phyloP scores from a whole-genome alignment of 495 filamentous ascomycete species.

The Talaromyces nanjingensis region DNA sequence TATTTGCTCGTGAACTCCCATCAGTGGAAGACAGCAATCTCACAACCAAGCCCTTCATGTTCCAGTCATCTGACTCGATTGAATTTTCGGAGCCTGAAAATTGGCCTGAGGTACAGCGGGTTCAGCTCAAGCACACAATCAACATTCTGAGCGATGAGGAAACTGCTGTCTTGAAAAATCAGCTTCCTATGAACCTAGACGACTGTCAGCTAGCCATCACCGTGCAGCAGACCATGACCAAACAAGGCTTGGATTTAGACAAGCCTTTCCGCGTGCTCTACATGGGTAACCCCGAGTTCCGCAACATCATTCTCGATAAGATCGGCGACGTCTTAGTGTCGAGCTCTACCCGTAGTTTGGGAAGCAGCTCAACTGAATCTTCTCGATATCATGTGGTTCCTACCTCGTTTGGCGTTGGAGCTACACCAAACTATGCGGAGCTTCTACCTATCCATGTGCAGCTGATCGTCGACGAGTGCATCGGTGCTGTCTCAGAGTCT shows the following conservation, averaged over 20 bases:
- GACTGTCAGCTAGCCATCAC: conserved; percentile 43
- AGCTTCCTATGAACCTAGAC: conserved; percentile 22
- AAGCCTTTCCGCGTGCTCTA: conserved; percentile 67
- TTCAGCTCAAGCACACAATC: conserved; percentile 59
- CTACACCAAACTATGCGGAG: conserved; percentile 54
- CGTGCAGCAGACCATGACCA: conserved; percentile 67
- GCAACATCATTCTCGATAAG: conserved; percentile 68
- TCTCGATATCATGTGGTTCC: conserved; percentile 70
- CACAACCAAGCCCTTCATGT: conserved; percentile 33
- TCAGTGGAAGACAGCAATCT: conserved; percentile 37
- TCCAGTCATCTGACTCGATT: conserved; percentile 40
- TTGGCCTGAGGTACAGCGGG: conserved; percentile 41
- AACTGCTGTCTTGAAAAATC: conserved; percentile 38
- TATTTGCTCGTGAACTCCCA: conserved; percentile 26
- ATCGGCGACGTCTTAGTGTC: conserved; percentile 58
- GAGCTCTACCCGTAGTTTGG: conserved; percentile 33
- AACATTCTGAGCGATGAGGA: conserved; percentile 48
- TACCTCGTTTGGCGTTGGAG: conserved; percentile 56
- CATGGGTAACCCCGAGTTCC: conserved; percentile 53
- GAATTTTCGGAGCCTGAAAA: conserved; percentile 55
- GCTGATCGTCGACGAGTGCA: conserved; percentile 68
- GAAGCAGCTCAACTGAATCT: conserved; percentile 42
- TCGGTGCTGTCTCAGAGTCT: conserved; percentile 40
- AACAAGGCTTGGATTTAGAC: conserved; percentile 50
- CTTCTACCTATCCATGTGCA: conserved; percentile 71